phyloP scores from a whole-genome alignment of 768 basidiomycete genomes.

The Boletus rufocinnamomeus region DNA sequence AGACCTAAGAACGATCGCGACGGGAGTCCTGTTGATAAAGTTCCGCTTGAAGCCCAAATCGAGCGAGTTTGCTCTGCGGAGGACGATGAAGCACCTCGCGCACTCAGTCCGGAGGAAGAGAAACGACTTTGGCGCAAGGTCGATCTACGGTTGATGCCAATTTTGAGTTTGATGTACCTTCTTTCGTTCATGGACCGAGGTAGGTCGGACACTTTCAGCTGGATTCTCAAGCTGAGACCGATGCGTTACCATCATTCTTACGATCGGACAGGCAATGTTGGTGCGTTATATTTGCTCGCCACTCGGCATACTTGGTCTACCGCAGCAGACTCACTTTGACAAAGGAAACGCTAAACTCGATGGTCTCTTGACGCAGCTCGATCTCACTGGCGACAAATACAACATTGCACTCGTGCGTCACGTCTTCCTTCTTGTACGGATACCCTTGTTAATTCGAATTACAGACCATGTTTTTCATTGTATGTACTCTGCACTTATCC shows the following conservation, averaged over 20 bases:
- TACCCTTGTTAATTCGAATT: no score
- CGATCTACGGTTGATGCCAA: conserved; percentile 58
- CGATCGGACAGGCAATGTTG: conserved; percentile 53
- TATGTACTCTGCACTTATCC: conserved; percentile 33
- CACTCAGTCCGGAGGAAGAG: conserved; percentile 43
- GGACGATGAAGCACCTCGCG: neutral
- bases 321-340: neutral
- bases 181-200: conserved; percentile 67
- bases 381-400: conserved; percentile 59
- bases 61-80: neutral
- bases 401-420: conserved; percentile 63
- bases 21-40: neutral
- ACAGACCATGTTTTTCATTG: conserved; percentile 73
- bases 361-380: conserved; percentile 57
- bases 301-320: neutral
- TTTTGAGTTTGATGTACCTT: conserved; percentile 60
- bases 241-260: neutral
- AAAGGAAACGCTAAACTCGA: conserved; percentile 65
- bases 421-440: no score
- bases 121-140: conserved; percentile 58
- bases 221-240: neutral
- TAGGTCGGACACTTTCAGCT: conserved; percentile 20
- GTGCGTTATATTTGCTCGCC: conserved; percentile 31
- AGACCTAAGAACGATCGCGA: neutral
- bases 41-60: neutral